A percentile compares a stretch with the other conserved stretches of the same genome.
Conservation (phyloP, 352 stramenopile species). For the Phytophthora multivora region DNA sequence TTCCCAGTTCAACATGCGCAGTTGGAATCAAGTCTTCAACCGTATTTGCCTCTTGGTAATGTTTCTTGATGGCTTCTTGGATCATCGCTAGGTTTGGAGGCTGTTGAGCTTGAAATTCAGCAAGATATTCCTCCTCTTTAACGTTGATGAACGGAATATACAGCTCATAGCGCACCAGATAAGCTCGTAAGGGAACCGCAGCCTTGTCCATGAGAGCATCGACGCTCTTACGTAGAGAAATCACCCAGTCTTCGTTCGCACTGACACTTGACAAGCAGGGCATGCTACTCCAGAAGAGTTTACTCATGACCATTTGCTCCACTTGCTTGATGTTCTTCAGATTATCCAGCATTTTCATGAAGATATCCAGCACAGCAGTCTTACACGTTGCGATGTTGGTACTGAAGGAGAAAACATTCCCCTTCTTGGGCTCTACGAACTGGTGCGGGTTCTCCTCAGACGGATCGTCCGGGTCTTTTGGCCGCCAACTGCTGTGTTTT, state of each 20-base stretch:
- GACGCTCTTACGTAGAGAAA: conserved; percentile 60
- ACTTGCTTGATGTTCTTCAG: conserved; percentile 88
- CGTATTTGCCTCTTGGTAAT: conserved; percentile 60
- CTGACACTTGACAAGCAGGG: conserved; percentile 87
- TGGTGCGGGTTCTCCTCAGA: conserved; percentile 65
- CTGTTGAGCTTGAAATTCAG: conserved; percentile 75
- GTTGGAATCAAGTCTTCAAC: conserved; percentile 68
- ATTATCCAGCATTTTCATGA: conserved; percentile 82
- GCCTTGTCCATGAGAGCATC: conserved; percentile 64
- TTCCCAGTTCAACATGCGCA: conserved; percentile 74
- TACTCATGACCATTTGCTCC: conserved; percentile 94
- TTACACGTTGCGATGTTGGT: conserved; percentile 72
- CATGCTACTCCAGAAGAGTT: conserved; percentile 94
- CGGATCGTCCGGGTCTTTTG: conserved; percentile 72
- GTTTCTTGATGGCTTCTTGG: conserved; percentile 80
- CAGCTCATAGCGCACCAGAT: conserved; percentile 82
- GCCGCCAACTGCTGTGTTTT: conserved; percentile 60
- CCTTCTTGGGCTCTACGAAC: conserved; percentile 47
- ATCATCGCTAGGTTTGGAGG: conserved; percentile 70
- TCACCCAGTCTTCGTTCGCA: conserved; percentile 87
- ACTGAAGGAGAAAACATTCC: conserved; percentile 69
- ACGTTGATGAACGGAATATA: conserved; percentile 92
- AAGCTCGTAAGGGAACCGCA: conserved; percentile 62
- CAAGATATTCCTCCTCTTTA: conserved; percentile 87
- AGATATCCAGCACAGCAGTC: conserved; percentile 61